Percentiles rank a stretch among this genome's conserved stretches.
These are phyloP conservation scores for Gremmenia infestans DNA, from an alignment of 2,329 filamentous ascomycete species.

Conservation along the genomic window DNA sequence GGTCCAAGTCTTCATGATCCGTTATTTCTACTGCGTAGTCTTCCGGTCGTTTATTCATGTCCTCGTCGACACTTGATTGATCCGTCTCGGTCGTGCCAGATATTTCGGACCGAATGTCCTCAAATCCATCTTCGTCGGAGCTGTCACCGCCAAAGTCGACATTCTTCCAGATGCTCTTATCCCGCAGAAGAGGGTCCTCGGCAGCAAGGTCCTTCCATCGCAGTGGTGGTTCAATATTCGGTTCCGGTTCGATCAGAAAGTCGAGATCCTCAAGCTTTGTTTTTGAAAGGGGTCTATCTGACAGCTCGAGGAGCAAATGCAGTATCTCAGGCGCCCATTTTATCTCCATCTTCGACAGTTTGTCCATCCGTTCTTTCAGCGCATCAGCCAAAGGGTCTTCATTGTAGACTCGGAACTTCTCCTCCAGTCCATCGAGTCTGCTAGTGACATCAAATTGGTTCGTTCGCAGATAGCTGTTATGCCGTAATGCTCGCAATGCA, in stretches of 20 bases:
- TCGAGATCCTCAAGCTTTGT: conserved; percentile 61
- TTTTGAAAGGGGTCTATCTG: conserved; percentile 71
- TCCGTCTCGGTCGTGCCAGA: conserved; percentile 32
- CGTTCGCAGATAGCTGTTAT: conserved; percentile 56
- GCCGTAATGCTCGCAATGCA: conserved; percentile 46
- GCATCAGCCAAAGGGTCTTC: conserved; percentile 75
- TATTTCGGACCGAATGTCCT: conserved; percentile 31
- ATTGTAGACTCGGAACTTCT: conserved; percentile 78
- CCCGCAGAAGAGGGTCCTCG: conserved; percentile 67
- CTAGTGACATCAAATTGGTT: conserved; percentile 71
- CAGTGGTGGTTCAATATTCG: conserved; percentile 45
- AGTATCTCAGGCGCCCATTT: conserved; percentile 77
- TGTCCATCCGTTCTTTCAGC: conserved; percentile 52
- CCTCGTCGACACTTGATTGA: conserved; percentile 28
- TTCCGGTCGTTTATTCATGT: conserved; percentile 26
- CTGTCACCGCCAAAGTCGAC: conserved; percentile 61
- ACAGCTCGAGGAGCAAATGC: conserved; percentile 73
- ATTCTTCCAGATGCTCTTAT: conserved; percentile 65
- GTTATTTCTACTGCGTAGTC: conserved; percentile 29
- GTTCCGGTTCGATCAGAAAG: conserved; percentile 41
- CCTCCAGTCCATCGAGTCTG: conserved; percentile 67
- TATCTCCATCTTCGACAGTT: conserved; percentile 47
- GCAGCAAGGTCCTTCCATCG: conserved; percentile 76
- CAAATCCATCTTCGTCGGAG: conserved; percentile 45
- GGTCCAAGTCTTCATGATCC: conserved; percentile 32